Evolutionary conservation across 2,329 filamentous ascomycete species (phyloP).

Genomic region (Fusarium nisikadoi): DNA sequence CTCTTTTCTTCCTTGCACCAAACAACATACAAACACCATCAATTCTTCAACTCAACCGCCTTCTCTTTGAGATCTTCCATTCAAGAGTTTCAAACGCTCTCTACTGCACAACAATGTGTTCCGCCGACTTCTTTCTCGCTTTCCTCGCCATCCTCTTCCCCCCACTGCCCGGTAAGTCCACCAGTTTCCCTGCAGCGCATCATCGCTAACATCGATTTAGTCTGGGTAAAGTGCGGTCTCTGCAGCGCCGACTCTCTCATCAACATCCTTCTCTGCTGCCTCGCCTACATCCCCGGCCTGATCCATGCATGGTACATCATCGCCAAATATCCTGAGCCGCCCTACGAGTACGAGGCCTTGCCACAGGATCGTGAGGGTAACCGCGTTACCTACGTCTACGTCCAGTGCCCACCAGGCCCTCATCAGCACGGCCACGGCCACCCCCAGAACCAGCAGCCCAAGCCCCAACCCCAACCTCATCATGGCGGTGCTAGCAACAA

Average conservation of each 20-base stretch:
- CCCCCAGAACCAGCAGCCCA: conserved; percentile 33
- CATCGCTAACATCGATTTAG: conserved; percentile 56
- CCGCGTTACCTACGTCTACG: conserved; percentile 82
- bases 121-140: conserved; percentile 70
- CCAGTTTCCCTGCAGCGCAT: neutral
- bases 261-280: conserved; percentile 88
- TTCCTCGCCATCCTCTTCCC: conserved; percentile 73
- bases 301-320: conserved; percentile 99
- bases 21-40: conserved; percentile 10
- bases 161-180: conserved; percentile 68
- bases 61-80: neutral
- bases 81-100: neutral
- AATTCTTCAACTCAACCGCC: conserved; percentile 3
- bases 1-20: conserved; percentile 16
- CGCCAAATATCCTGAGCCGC: conserved; percentile 81
- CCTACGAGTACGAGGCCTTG: conserved; percentile 75
- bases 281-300: conserved; percentile 85
- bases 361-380: conserved; percentile 66
- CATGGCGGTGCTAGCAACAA: conserved; percentile 40
- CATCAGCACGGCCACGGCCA: conserved; percentile 49
- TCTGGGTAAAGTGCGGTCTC: conserved; percentile 96
- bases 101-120: conserved; percentile 60
- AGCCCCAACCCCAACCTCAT: conserved; percentile 46
- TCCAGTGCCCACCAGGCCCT: conserved; percentile 59
- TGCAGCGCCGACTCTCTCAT: conserved; percentile 93